Percentiles rank a stretch among this genome's conserved stretches.
Evolutionary conservation across 192 early-diverging fungal species (phyloP).

Genomic region (Mortierella hygrophila): DNA sequence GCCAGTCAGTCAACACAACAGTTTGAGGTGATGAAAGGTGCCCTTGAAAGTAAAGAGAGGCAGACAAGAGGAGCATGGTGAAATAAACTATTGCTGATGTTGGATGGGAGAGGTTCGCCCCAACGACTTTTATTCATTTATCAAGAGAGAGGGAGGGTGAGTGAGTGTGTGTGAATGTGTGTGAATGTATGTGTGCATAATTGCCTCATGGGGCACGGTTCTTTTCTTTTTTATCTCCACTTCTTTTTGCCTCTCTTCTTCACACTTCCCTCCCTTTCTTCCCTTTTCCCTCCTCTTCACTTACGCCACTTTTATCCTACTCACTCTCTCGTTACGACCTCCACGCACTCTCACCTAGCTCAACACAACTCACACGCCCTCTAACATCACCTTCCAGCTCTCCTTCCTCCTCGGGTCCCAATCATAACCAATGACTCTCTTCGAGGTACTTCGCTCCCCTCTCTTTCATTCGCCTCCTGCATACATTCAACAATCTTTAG

Average conservation of each 20-base stretch:
- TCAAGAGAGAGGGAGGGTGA: neutral
- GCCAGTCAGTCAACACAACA: too few species aligned
- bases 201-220: neutral
- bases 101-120: neutral
- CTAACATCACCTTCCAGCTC: neutral
- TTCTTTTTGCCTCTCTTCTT: constrained; percentile 1
- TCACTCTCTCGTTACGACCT: neutral
- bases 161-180: too few species aligned
- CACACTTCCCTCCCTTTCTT: neutral
- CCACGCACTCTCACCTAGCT: neutral
- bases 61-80: too few species aligned
- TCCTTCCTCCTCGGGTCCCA: neutral
- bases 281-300: constrained; percentile 1
- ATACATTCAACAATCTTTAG: neutral
- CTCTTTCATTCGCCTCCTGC: neutral
- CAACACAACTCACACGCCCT: neutral
- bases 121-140: neutral
- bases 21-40: too few species aligned
- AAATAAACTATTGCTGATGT: too few species aligned
- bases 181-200: neutral
- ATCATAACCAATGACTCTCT: constrained; percentile 31
- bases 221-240: neutral
- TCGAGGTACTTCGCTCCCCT: constrained; percentile 35
- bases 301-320: neutral
- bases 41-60: too few species aligned